Evolutionary conservation across 352 stramenopile species (phyloP), one percentile per base, ranked within the genome.

Genomic region (Phytophthora agathidicida): DNA sequence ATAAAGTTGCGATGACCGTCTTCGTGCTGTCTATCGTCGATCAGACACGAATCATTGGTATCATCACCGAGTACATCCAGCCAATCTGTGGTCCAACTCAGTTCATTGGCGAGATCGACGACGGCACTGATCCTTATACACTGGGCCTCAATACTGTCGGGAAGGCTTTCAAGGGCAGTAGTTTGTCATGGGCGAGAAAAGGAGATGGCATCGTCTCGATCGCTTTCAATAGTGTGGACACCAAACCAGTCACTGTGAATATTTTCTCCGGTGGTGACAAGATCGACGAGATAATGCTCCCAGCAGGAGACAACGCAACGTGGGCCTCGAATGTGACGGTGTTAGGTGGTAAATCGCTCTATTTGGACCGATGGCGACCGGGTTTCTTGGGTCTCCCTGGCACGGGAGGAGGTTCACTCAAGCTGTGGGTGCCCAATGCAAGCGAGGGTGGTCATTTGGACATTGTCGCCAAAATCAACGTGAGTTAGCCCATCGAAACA

Each of bases 251-350:
- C 8, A 59, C 27, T 2, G 27, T 59, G 14, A 59, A 50, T 26
- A 59, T 59, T 20, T 30, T 50, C 27, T 59, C 50, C 2, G 50
- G 50, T 6, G 50, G 38, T 3, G 20, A 49, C 19, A 59, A 67
- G 38, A 56, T 61, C 5, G 76, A 77, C 39, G 52, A 61, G 20
- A 60, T 71, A 13, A 56, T 84, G 8, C 71, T 86, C 1, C 11
- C 30, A 20, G 38, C 38, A 28, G 50, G 38, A 23, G 22, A 7
- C 1, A 50, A 11, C 13, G 36, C 13, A 10, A 37, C 37, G n/a
- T 59, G 50, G 37, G 36, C 20, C 3, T 48, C 50, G 19, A 50
- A 33, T 27, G 13, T 50, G 6, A 42, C 28, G 5, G 16, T 11
- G 7, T 20, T 50, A 23, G 37, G 47, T 11, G 50, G 50, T 0